phyloP scores from a whole-genome alignment of 108 stramenopile genomes.

The Nannochloropsis gaditana region DNA sequence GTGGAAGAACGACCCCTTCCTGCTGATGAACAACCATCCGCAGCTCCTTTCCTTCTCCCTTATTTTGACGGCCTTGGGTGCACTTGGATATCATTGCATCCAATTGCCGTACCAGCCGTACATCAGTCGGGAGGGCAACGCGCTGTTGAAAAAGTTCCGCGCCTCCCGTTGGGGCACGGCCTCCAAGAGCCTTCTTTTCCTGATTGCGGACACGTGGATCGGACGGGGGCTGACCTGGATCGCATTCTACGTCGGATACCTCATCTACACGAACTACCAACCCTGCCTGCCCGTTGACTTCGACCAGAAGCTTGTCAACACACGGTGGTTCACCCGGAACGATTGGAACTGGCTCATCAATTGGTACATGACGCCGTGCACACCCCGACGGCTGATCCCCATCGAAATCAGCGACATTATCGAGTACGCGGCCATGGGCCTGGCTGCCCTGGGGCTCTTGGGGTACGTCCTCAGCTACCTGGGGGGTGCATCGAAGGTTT shows the following conservation, averaged over 20 bases:
- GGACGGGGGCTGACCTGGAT: not conserved
- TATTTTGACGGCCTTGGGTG: not conserved
- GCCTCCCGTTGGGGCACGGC: not conserved
- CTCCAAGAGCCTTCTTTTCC: not conserved
- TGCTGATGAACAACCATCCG: not conserved
- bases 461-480: not conserved
- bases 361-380: conserved; percentile 3
- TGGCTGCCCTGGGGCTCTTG: not conserved
- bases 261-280: not conserved
- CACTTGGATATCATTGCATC: not conserved
- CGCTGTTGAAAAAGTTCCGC: not conserved
- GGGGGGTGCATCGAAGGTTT: not conserved
- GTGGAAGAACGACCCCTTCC: conserved; percentile 10
- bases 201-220: not conserved
- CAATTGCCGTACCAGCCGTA: not conserved
- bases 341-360: conserved; percentile 12
- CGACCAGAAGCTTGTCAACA: not conserved
- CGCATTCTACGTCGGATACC: not conserved
- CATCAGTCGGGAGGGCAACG: not conserved
- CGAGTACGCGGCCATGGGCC: not conserved
- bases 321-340: not conserved
- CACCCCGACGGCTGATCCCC: not conserved
- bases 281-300: not conserved
- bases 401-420: not conserved
- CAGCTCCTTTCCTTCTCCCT: not conserved